Percentiles rank a stretch among this genome's conserved stretches.
Evolutionary conservation across 2,329 filamentous ascomycete species (phyloP).

Genomic region (Ciborinia camelliae): DNA sequence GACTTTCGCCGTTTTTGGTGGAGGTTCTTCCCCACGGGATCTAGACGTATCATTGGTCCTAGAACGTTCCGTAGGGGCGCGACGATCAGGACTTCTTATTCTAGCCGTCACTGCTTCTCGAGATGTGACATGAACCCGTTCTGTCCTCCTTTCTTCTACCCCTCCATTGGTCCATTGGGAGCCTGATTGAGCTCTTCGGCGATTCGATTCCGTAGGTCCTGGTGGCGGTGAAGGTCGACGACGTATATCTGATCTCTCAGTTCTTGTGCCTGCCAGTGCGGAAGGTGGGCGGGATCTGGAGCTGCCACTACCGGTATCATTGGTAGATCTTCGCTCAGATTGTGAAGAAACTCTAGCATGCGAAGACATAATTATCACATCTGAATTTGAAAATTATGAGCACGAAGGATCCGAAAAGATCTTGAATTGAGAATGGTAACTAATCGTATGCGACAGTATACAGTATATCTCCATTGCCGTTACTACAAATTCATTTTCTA

Average conservation of each 20-base stretch:
- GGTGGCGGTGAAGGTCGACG: constrained; percentile 32
- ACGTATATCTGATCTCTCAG: constrained; percentile 29
- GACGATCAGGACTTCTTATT: constrained; percentile 54
- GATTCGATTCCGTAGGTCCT: constrained; percentile 38
- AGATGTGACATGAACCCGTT: constrained; percentile 56
- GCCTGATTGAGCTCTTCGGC: constrained; percentile 57
- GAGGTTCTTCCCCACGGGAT: constrained; percentile 30
- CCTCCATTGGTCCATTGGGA: constrained; percentile 49
- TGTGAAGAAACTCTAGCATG: constrained; percentile 35
- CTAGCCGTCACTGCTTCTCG: constrained; percentile 60
- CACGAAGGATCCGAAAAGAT: constrained; percentile 1
- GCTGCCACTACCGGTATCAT: constrained; percentile 34
- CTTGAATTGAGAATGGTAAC: constrained; percentile 2
- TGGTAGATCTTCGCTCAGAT: constrained; percentile 33
- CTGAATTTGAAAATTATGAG: constrained; percentile 21
- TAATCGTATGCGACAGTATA: constrained; percentile 14
- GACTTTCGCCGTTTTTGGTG: constrained; percentile 40
- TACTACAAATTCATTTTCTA: constrained; percentile 11
- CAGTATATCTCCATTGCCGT: constrained; percentile 14
- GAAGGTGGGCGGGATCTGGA: constrained; percentile 34
- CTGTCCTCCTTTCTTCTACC: constrained; percentile 50
- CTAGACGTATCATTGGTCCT: constrained; percentile 31
- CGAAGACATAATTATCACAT: constrained; percentile 38
- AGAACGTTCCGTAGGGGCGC: constrained; percentile 22
- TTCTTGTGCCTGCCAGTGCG: constrained; percentile 27